Percentiles rank a stretch among this genome's conserved stretches.
Conservation (phyloP, 2,329 filamentous ascomycete genomes). For the Diplodia seriata region DNA sequence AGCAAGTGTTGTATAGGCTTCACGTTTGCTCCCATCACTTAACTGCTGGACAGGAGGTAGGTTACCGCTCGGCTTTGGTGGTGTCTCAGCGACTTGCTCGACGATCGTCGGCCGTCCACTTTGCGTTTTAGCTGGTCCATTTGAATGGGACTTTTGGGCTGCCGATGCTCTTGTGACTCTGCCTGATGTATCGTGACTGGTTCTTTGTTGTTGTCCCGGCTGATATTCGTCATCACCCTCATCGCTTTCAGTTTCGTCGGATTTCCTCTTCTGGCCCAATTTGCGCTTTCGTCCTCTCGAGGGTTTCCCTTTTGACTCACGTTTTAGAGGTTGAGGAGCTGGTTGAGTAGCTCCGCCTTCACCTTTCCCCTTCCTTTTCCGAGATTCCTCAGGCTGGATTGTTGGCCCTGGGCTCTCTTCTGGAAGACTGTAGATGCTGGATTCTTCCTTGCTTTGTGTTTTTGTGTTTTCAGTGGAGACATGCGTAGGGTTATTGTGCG, state of each 20-base stretch:
- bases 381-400: background rate
- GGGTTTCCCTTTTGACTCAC: too few species aligned
- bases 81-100: background rate
- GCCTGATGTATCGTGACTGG: background rate
- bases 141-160: background rate
- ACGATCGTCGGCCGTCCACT: too few species aligned
- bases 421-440: conserved; percentile 34
- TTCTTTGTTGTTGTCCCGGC: background rate
- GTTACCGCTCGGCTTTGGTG: background rate
- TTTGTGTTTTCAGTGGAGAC: background rate
- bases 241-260: background rate
- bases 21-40: background rate
- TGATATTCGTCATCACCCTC: background rate
- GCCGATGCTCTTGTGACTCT: conserved; percentile 4
- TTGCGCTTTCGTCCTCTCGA: background rate
- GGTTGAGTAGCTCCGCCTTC: background rate
- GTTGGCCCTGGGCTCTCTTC: conserved; percentile 21
- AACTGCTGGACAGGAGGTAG: background rate
- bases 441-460: background rate
- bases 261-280: background rate
- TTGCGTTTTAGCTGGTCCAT: background rate
- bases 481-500: background rate
- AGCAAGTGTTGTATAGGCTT: background rate
- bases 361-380: conserved; percentile 28
- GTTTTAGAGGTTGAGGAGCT: background rate